Evolutionary conservation across 129 eudicot genomes (phyloP).

Genomic region (Kitagawia praeruptora): DNA sequence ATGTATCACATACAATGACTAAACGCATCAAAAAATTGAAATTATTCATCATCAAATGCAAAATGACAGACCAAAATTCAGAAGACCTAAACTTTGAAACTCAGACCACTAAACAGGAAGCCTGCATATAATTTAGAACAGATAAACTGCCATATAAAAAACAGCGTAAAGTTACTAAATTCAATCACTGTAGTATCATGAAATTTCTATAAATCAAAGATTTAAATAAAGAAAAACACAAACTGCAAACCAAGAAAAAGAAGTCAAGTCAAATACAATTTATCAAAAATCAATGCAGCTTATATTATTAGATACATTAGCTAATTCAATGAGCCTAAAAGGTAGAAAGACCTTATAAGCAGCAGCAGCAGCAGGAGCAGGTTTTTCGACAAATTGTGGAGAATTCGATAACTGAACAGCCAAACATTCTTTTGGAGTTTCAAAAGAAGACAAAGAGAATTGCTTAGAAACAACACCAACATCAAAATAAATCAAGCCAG

Average conservation of each 20-base stretch:
- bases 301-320: neutral
- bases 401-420: constrained; percentile 29
- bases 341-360: constrained; percentile 32
- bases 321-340: neutral
- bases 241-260: neutral
- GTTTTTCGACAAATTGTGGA: neutral
- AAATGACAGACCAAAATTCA: neutral
- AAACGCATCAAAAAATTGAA: neutral
- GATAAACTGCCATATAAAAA: neutral
- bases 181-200: neutral
- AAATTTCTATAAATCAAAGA: neutral
- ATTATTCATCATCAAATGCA: neutral
- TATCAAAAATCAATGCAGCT: neutral
- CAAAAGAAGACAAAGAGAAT: constrained; percentile 67
- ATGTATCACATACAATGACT: neutral
- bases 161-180: neutral
- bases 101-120: neutral
- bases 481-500: constrained; percentile 84
- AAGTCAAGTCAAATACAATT: neutral
- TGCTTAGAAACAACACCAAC: constrained; percentile 90
- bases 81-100: neutral
- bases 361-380: constrained; percentile 19
- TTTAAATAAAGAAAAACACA: neutral
- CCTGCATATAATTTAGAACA: neutral
- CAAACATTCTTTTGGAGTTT: constrained; percentile 76